Base-by-base conservation (phyloP, 805 yeast genomes). In the Kregervanrija delftensis region DNA sequence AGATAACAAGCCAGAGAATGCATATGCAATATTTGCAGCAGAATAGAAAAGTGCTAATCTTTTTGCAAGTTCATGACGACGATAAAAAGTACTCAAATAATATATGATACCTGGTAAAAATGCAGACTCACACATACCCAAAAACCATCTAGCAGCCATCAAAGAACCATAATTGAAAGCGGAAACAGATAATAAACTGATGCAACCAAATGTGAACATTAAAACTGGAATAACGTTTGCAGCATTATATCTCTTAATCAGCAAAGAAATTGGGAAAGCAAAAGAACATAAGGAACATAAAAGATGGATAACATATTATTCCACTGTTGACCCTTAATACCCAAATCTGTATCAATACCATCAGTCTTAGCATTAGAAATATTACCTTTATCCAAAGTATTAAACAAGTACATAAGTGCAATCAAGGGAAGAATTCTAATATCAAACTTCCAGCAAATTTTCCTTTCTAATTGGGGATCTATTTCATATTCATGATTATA, bases 361-460 rank as follows among this genome's bases (percentile, higher is more conserved):
- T 71, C 70, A 1, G 76, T 72, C 50, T 71, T 71, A 13, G 78
- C 78, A 54, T 73, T 73, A 12, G 72, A 66, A 39, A 73, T 71
- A 49, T 74, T 73, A 12, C 75, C 74, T 49, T 69, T 71, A 53
- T 74, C 77, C 44, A 74, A 62, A 11, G 74, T 71, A 49, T 71
- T 71, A 58, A 71, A 72, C 33, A 74, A 60, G 48, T 74, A 74
- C 70, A 71, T 66, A 28, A 71, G 31, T 14, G 76, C 69, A 42
- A 71, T 61, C 38, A 70, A 57, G 1, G 78, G 78, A 22, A 74
- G 56, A 30, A 73, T 68, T 43, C 68, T 57, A 37, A 65, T 40
- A 49, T 73, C 79, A 15, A 73, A 59, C 53, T 73, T 73, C 42
- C 70, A 56, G 37, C 65, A 58, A 12, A 68, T 55, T n/a, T 57